These are phyloP conservation scores for Carex arenaria DNA, from an alignment of 202 grass and related monocot species.

Conservation along the genomic window DNA sequence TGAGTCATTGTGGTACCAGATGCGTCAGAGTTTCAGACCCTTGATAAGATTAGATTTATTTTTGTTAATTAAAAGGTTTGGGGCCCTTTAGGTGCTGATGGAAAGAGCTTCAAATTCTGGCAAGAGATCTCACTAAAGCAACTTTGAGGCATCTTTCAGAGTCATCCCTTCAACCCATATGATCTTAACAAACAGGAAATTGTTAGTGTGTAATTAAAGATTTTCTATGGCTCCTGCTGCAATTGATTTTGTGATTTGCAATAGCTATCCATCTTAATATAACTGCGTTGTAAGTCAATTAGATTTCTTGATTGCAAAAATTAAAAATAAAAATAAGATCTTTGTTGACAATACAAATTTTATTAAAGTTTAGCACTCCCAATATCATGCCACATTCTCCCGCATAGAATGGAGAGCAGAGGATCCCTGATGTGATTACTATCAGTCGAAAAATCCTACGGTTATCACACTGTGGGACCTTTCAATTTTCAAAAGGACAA, in stretches of 20 bases:
- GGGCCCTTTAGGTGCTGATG: background rate
- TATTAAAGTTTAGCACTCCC: too few species aligned
- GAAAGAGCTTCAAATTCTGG: background rate
- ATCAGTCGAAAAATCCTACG: background rate
- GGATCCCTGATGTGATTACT: background rate
- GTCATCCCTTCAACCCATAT: too few species aligned
- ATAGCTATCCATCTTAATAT: too few species aligned
- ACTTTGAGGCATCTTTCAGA: background rate
- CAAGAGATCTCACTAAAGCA: background rate
- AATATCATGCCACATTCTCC: background rate
- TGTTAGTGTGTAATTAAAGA: background rate
- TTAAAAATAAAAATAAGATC: too few species aligned
- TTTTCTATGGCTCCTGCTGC: background rate
- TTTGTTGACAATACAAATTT: too few species aligned
- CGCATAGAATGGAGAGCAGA: background rate
- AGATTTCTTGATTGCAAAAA: too few species aligned
- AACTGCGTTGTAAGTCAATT: too few species aligned
- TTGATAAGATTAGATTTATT: background rate
- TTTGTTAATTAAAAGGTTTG: background rate
- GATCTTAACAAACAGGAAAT: background rate
- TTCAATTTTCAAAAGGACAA: background rate
- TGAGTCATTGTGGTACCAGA: slow-evolving; percentile 1
- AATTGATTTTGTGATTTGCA: background rate
- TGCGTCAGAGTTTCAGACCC: background rate
- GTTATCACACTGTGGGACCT: background rate